Percentiles rank a stretch among this genome's conserved stretches.
Conservation (phyloP, 371 early-diverging fungal genomes). For the Blastocladiella emersonii region DNA sequence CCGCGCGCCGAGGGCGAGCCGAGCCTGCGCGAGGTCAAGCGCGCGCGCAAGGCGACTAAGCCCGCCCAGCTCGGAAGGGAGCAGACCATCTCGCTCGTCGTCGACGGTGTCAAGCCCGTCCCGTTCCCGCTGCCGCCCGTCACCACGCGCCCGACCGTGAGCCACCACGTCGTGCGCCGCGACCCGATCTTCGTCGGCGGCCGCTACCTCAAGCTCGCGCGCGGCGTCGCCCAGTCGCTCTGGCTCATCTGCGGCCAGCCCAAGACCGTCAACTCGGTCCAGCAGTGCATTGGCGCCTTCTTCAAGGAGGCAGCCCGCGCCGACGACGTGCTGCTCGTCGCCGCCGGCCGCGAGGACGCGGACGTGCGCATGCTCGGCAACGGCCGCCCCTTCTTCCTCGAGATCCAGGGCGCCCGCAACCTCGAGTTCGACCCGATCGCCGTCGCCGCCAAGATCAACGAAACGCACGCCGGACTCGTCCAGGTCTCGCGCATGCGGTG, state of each 20-base stretch:
- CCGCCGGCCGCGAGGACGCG: conserved; percentile 92
- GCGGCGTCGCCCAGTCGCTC: conserved; percentile 80
- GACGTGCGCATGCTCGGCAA: conserved; percentile 91
- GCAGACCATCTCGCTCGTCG: neutral
- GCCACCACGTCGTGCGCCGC: conserved; percentile 24
- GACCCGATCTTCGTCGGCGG: conserved; percentile 40
- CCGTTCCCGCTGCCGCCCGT: neutral
- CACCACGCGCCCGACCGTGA: conserved; percentile 6
- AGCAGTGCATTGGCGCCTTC: conserved; percentile 55
- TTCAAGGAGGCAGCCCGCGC: conserved; percentile 35
- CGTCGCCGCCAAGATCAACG: conserved; percentile 41
- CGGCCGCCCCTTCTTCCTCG: conserved; percentile 89
- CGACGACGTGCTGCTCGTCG: conserved; percentile 60
- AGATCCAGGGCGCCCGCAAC: conserved; percentile 62
- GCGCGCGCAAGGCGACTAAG: neutral
- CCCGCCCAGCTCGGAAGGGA: neutral
- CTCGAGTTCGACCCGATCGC: conserved; percentile 5
- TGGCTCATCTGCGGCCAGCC: conserved; percentile 58
- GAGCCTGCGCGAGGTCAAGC: neutral
- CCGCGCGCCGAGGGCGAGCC: neutral
- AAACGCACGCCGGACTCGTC: conserved; percentile 23
- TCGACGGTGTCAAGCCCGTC: neutral
- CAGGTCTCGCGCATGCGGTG: conserved; percentile 19
- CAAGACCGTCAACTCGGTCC: conserved; percentile 60
- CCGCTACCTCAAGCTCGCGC: conserved; percentile 71